Evolutionary conservation across 441 rosid genomes (phyloP), one percentile per base, ranked within the genome.

Genomic region (Dalechampia spathulata): DNA sequence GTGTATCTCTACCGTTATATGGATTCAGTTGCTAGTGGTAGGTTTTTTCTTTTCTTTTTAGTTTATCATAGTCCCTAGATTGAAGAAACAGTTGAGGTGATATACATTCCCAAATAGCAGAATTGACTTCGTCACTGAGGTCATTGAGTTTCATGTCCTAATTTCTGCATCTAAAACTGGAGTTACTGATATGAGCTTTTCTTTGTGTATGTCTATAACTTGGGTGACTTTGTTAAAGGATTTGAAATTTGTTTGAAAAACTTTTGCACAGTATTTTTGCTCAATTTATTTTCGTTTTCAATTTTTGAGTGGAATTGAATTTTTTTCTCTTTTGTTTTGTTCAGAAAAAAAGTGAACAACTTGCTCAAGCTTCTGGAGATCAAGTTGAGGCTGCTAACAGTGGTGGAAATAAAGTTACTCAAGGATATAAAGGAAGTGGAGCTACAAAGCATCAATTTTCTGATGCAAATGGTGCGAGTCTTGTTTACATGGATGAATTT

Each of bases 321-420:
- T 17, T 27, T 25, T 48, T 16, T 12, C 52, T n/a, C 34, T 22
- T 58, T 55, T 25, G 9, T 60, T 64, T 66, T 57, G 42, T 69
- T 70, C 74, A 90, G 96, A 80, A 66, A 68, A 82, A 75, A 73
- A 75, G 84, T 46, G 79, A 87, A 72, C 87, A 78, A 44, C 87
- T 87, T 78, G 90, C 81, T 60, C 62, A 56, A 66, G 74, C 81
- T 19, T 74, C 90, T 39, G 68, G 77, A 55, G 90, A 93, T 57
- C 93, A 74, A 68, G 69, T 43, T 45, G 99, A 94, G 54, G 65
- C 70, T 50, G 63, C 28, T 34, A 73, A 53, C 66, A 79, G 57
- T 69, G 56, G 60, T 46, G 86, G 79, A 60, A 68, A 71, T 52
- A 87, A 80, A 54, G 69, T 52, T 19, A 40, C 42, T 48, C 47